phyloP scores from a whole-genome alignment of 257 asterid species.

The Thymus mandschuricus region DNA sequence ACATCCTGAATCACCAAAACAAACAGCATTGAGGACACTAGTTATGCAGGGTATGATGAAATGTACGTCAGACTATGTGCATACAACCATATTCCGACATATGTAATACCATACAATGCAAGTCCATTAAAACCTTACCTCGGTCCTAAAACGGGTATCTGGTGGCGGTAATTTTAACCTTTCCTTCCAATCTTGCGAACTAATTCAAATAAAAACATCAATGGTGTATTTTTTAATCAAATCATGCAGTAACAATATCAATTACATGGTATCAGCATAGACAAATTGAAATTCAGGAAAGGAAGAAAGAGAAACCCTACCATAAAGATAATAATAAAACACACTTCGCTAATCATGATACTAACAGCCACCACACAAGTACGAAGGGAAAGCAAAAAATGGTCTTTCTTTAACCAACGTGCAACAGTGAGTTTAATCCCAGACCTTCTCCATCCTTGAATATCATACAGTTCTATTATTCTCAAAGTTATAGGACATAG shows the following conservation, averaged over 20 bases:
- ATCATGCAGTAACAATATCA: background rate
- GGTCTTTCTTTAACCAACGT: constrained; percentile 1
- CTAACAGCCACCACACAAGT: background rate
- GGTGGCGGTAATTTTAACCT: constrained; percentile 55
- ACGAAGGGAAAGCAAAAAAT: background rate
- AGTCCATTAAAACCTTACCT: constrained; percentile 43
- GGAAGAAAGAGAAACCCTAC: background rate
- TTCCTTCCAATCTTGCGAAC: constrained; percentile 81
- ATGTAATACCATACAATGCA: background rate
- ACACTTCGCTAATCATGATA: background rate
- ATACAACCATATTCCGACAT: background rate
- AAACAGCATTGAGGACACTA: constrained; percentile 16
- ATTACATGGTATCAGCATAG: background rate
- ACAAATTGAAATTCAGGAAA: background rate
- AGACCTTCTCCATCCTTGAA: background rate
- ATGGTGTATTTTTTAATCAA: constrained; percentile 12
- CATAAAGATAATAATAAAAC: background rate
- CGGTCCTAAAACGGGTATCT: constrained; percentile 71
- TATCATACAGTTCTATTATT: background rate
- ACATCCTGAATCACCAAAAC: constrained; percentile 58
- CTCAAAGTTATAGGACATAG: background rate
- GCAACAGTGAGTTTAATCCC: constrained; percentile 12
- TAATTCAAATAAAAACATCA: constrained; percentile 30
- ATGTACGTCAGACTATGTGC: constrained; percentile 5
- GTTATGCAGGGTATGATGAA: constrained; percentile 1